Evolutionary conservation across 148 eudicot species (phyloP).

Genomic region (Chenopodium quinoa): DNA sequence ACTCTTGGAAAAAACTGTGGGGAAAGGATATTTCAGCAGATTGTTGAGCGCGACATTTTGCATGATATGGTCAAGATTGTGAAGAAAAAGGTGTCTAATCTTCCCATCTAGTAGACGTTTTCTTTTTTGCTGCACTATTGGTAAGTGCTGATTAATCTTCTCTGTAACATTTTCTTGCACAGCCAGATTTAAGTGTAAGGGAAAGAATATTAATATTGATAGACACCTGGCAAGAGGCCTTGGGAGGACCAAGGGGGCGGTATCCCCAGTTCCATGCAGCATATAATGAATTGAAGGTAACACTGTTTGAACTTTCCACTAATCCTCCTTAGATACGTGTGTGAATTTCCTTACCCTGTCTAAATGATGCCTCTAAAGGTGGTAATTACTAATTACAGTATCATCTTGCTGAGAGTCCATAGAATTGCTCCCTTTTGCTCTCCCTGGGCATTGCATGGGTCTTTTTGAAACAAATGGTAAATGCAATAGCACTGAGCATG

Average conservation of each 20-base stretch:
- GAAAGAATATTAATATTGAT: constrained; percentile 76
- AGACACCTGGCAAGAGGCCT: constrained; percentile 94
- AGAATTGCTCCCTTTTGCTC: neutral
- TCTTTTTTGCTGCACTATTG: neutral
- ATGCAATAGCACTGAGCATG: neutral
- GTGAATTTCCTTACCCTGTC: neutral
- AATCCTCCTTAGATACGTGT: neutral
- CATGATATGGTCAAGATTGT: constrained; percentile 96
- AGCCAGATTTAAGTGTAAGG: constrained; percentile 86
- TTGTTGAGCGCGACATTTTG: constrained; percentile 86
- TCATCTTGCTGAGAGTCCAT: neutral
- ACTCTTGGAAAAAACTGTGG: constrained; percentile 91
- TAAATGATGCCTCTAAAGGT: neutral
- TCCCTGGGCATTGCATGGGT: neutral
- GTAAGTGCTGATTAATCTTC: constrained; percentile 14
- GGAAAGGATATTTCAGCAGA: constrained; percentile 65
- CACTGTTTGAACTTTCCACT: constrained; percentile 1
- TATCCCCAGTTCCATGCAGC: constrained; percentile 81
- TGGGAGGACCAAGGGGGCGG: constrained; percentile 78
- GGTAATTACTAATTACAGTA: neutral
- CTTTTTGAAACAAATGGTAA: neutral
- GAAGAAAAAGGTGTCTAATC: constrained; percentile 70
- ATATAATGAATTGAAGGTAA: constrained; percentile 87
- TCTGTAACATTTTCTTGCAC: constrained; percentile 30
- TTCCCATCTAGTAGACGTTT: neutral